A percentile compares a stretch with the other conserved stretches of the same genome.
These are phyloP conservation scores for Monilinia laxa DNA, from an alignment of 2,329 filamentous ascomycete species.

Conservation along the genomic window DNA sequence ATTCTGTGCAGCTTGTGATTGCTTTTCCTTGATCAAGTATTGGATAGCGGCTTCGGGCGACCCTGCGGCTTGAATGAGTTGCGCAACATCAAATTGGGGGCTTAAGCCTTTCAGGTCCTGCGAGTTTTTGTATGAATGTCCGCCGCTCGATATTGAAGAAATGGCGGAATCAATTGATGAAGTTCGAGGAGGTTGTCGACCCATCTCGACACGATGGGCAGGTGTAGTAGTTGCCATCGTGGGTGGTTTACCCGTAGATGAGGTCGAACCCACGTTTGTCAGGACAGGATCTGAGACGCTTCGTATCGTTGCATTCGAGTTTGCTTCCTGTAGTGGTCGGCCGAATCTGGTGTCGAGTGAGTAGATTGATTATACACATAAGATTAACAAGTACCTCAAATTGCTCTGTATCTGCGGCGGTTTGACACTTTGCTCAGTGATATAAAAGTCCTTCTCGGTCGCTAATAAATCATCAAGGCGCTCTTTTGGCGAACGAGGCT, in stretches of 20 bases:
- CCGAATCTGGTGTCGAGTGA: constrained; percentile 28
- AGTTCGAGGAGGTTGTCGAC: constrained; percentile 58
- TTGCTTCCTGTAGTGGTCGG: constrained; percentile 34
- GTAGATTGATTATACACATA: constrained; percentile 4
- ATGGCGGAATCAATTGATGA: constrained; percentile 94
- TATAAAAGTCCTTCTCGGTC: constrained; percentile 40
- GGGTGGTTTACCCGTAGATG: constrained; percentile 29
- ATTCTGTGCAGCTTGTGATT: constrained; percentile 85
- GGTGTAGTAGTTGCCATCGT: constrained; percentile 37
- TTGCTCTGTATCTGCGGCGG: constrained; percentile 26
- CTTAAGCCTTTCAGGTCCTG: constrained; percentile 51
- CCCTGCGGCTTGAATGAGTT: constrained; percentile 78
- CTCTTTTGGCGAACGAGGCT: constrained; percentile 40
- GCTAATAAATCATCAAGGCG: constrained; percentile 41
- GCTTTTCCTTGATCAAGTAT: constrained; percentile 87
- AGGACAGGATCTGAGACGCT: constrained; percentile 40
- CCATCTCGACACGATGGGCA: constrained; percentile 37
- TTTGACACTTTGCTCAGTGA: constrained; percentile 26
- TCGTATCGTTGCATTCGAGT: constrained; percentile 36
- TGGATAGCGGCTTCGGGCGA: constrained; percentile 87
- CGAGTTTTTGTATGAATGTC: constrained; percentile 57
- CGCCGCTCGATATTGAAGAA: constrained; percentile 67
- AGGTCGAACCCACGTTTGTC: constrained; percentile 33
- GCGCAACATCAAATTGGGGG: constrained; percentile 71
- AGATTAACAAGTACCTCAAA: constrained; percentile 30